Evolutionary conservation across 169 alveolate genomes (phyloP).

Genomic region (Eimeria necatrix): DNA sequence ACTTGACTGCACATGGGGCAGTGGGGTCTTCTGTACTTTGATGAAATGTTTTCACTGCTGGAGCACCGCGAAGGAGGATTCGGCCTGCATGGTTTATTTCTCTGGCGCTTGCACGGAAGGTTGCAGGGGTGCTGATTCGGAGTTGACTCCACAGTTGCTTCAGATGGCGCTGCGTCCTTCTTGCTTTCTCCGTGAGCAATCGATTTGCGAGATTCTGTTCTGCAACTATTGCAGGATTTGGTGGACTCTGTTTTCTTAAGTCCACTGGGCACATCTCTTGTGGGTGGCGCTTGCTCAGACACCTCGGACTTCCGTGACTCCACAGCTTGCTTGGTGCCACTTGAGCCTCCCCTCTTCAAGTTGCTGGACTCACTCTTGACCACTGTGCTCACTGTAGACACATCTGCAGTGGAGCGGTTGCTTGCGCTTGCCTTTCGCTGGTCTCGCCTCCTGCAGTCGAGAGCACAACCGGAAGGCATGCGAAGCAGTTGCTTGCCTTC

Average conservation of each 20-base stretch:
- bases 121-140: background rate
- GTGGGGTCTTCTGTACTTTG: conserved; percentile 59
- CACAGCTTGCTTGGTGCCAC: background rate
- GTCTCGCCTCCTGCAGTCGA: conserved; percentile 21
- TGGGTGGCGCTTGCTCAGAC: background rate
- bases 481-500: background rate
- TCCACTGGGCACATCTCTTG: conserved; percentile 5
- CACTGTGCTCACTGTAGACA: background rate
- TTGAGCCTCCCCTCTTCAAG: background rate
- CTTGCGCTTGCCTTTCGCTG: conserved; percentile 27
- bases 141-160: background rate
- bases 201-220: background rate
- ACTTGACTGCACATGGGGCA: conserved; percentile 70
- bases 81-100: conserved; percentile 3
- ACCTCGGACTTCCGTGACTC: background rate
- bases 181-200: background rate
- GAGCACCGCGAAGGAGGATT: conserved; percentile 4
- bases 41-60: background rate
- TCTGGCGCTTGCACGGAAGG: conserved; percentile 45
- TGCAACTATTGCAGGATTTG: background rate
- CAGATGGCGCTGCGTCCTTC: background rate
- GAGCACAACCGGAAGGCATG: background rate
- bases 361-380: background rate
- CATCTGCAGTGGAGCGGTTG: background rate
- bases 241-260: conserved; percentile 25